Conservation (phyloP, 1,284 basidiomycete genomes). For the Sporisorium scitamineum region DNA sequence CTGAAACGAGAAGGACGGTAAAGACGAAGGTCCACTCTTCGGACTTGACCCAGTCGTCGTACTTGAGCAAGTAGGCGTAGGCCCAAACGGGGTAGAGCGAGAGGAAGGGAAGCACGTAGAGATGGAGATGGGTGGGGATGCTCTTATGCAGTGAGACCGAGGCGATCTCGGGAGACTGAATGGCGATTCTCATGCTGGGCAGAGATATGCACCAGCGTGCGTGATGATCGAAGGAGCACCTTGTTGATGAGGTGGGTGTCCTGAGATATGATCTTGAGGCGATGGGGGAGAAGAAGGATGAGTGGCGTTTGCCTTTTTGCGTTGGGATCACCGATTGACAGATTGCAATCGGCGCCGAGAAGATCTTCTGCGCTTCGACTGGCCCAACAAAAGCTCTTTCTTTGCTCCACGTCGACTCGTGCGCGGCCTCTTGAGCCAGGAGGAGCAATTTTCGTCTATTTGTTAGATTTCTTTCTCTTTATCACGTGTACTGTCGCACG, state of each 20-base stretch:
- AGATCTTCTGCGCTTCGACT: constrained; percentile 27
- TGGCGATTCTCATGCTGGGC: constrained; percentile 68
- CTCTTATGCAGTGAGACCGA: constrained; percentile 82
- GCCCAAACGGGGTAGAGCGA: constrained; percentile 86
- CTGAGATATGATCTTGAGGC: constrained; percentile 23
- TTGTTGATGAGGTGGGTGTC: constrained; percentile 5
- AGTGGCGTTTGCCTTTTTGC: background rate
- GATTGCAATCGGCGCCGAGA: constrained; percentile 3
- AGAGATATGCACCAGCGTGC: constrained; percentile 13
- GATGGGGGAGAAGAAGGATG: constrained; percentile 7
- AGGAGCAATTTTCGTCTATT: background rate
- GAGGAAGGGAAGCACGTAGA: constrained; percentile 88
- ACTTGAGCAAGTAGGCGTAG: constrained; percentile 90
- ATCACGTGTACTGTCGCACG: constrained; percentile 40
- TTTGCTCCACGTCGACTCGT: constrained; percentile 42
- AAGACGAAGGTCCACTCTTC: constrained; percentile 83
- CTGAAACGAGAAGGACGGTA: constrained; percentile 83
- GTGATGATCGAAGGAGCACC: constrained; percentile 11
- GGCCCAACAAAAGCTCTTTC: background rate
- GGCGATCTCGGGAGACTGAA: constrained; percentile 87
- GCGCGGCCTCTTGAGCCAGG: constrained; percentile 13
- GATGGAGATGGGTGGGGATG: constrained; percentile 80
- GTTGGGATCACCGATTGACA: background rate
- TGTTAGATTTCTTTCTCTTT: constrained; percentile 10
- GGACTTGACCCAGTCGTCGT: constrained; percentile 77